These are phyloP conservation scores for Biscogniauxia sp. DNA, from an alignment of 2,329 filamentous ascomycete genomes.

Conservation along the genomic window DNA sequence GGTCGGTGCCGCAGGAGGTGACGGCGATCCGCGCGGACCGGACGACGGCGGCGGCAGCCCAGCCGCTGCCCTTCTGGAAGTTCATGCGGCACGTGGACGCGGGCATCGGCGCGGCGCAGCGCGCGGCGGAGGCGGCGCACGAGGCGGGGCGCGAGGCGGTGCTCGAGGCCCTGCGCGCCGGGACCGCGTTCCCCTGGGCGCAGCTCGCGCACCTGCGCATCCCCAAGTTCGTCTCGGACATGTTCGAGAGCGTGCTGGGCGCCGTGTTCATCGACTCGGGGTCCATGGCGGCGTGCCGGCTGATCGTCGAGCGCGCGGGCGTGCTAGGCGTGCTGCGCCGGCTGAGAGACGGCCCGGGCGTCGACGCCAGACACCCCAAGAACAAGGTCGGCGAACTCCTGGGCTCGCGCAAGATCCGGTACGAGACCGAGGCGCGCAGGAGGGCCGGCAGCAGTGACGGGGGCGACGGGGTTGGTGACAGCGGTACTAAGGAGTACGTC, in stretches of 20 bases:
- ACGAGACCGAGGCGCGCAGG: conserved; percentile 39
- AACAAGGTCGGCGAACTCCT: conserved; percentile 64
- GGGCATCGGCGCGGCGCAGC: conserved; percentile 47
- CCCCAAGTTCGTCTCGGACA: conserved; percentile 78
- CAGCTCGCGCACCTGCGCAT: conserved; percentile 62
- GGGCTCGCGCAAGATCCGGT: conserved; percentile 47
- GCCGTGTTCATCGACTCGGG: conserved; percentile 83
- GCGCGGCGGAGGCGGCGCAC: conserved; percentile 45
- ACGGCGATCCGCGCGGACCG: conserved; percentile 26
- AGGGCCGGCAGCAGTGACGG: conserved; percentile 20
- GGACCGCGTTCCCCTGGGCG: conserved; percentile 71
- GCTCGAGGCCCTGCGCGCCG: conserved; percentile 45
- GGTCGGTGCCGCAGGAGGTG: conserved; percentile 35
- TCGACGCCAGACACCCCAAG: conserved; percentile 65
- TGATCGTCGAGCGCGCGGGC: conserved; percentile 61
- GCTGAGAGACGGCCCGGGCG: conserved; percentile 51
- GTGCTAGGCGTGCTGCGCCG: conserved; percentile 62
- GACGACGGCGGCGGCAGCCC: conserved; percentile 24
- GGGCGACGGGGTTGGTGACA: background rate
- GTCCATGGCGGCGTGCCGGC: conserved; percentile 55
- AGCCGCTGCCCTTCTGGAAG: conserved; percentile 57
- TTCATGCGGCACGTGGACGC: conserved; percentile 62
- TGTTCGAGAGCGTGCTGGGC: conserved; percentile 77
- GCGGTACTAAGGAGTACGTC: conserved; percentile 17
- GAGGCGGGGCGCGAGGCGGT: conserved; percentile 48